phyloP scores from a whole-genome alignment of 306 rosid species.

The Cicer bijugum region DNA sequence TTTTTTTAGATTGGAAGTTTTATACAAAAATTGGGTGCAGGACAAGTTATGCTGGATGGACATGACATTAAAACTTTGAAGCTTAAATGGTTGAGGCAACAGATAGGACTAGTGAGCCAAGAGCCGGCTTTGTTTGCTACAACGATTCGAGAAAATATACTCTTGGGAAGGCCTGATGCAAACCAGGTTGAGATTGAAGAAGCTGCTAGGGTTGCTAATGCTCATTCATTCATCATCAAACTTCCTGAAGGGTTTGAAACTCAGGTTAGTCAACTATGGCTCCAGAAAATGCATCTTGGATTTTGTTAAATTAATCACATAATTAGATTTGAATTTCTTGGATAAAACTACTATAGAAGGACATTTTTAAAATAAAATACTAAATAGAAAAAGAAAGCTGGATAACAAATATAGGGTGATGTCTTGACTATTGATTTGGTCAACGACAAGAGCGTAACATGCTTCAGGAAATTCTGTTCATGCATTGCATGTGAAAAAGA shows the following conservation, averaged over 20 bases:
- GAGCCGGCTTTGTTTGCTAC: conserved; percentile 98
- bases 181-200: conserved; percentile 91
- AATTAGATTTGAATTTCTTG: conserved; percentile 28
- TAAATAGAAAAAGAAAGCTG: background rate
- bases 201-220: conserved; percentile 98
- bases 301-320: conserved; percentile 20
- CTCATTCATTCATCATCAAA: conserved; percentile 90
- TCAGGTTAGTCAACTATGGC: conserved; percentile 65
- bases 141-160: conserved; percentile 86
- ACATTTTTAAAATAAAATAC: conserved; percentile 6
- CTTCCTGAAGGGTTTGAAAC: conserved; percentile 92
- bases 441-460: conserved; percentile 36
- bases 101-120: conserved; percentile 97
- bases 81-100: conserved; percentile 93
- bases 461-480: conserved; percentile 50
- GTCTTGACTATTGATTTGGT: conserved; percentile 51
- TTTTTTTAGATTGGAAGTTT: conserved; percentile 27
- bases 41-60: conserved; percentile 90
- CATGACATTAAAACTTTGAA: conserved; percentile 83
- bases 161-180: conserved; percentile 94
- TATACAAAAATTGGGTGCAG: conserved; percentile 49
- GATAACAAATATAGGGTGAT: background rate
- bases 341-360: too few relatives aligned
- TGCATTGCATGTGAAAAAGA: conserved; percentile 54
- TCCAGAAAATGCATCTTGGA: conserved; percentile 8